These are phyloP conservation scores for Emydomyces testavorans DNA, from an alignment of 2,329 filamentous ascomycete genomes.

Conservation along the genomic window DNA sequence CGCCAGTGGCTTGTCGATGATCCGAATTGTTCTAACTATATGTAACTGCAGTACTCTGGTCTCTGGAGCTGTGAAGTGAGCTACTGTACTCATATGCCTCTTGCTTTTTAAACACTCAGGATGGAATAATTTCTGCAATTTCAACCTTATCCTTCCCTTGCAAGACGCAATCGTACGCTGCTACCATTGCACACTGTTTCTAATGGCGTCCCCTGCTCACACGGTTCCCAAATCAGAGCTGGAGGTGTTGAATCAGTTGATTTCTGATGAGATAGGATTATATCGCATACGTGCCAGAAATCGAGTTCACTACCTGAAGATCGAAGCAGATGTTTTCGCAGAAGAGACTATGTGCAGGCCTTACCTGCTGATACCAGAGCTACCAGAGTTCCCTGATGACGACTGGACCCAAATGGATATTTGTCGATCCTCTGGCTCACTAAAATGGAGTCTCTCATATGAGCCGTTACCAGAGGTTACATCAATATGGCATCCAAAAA, in stretches of 20 bases:
- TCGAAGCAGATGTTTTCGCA: slow-evolving; percentile 20
- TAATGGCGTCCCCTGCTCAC: too few relatives aligned
- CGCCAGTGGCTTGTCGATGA: too few relatives aligned
- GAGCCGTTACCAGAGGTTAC: background rate
- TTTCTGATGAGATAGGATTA: background rate
- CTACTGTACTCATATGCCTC: too few relatives aligned
- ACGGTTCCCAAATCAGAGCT: slow-evolving; percentile 4
- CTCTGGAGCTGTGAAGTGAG: too few relatives aligned
- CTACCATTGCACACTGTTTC: too few relatives aligned
- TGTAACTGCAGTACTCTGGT: too few relatives aligned
- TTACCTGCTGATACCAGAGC: slow-evolving; percentile 23
- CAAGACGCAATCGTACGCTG: too few relatives aligned
- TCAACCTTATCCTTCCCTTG: too few relatives aligned
- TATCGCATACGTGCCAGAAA: background rate
- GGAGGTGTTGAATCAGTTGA: slow-evolving; percentile 2
- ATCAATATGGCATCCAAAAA: background rate
- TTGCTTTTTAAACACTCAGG: too few relatives aligned
- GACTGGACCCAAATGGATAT: slow-evolving; percentile 21
- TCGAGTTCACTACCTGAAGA: slow-evolving; percentile 18
- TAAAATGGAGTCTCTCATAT: background rate
- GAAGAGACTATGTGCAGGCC: slow-evolving; percentile 25
- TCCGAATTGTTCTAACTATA: too few relatives aligned
- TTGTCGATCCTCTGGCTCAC: slow-evolving; percentile 11
- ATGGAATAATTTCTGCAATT: too few relatives aligned
- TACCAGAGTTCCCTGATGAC: slow-evolving; percentile 21